Conservation (phyloP, 2,329 filamentous ascomycete genomes). For the Pyrenophora teres region DNA sequence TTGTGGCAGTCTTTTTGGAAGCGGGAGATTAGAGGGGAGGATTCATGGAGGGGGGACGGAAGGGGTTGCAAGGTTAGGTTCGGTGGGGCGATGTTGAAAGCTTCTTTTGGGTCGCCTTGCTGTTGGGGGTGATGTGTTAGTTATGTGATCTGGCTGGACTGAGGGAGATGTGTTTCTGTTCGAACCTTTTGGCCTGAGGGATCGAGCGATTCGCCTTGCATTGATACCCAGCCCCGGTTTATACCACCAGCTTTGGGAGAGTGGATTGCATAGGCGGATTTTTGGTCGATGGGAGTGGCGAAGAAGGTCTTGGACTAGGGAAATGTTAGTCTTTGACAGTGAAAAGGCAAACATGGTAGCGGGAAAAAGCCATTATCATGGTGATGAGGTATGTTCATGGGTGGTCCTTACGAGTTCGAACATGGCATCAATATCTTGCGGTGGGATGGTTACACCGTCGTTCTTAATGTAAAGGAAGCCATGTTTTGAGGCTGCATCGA, state of each 20-base stretch:
- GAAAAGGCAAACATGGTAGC: not conserved
- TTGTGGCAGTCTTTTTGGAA: constrained; percentile 74
- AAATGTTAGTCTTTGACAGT: not conserved
- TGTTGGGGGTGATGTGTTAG: constrained; percentile 40
- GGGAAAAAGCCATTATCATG: too few relatives aligned
- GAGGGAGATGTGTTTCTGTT: not conserved
- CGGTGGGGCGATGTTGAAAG: constrained; percentile 90
- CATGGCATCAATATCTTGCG: constrained; percentile 67
- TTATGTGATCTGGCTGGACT: not conserved
- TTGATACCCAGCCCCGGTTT: constrained; percentile 87
- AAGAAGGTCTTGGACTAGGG: constrained; percentile 74
- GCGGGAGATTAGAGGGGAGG: constrained; percentile 64
- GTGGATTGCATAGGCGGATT: constrained; percentile 74
- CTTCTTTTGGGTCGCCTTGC: constrained; percentile 78
- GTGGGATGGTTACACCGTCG: constrained; percentile 69
- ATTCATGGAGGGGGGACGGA: constrained; percentile 64
- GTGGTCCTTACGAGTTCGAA: constrained; percentile 69
- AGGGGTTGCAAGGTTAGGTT: constrained; percentile 70
- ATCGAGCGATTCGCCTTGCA: constrained; percentile 88
- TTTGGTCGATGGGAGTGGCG: constrained; percentile 69
- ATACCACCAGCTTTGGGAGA: constrained; percentile 60
- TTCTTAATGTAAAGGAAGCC: constrained; percentile 92
- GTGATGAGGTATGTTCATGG: not conserved
- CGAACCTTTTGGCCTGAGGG: constrained; percentile 76
- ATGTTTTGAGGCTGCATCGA: constrained; percentile 78